Percentiles rank a stretch among this genome's conserved stretches.
These are phyloP conservation scores for Puccinia coronata DNA, from an alignment of 1,284 basidiomycete species.

Conservation along the genomic window DNA sequence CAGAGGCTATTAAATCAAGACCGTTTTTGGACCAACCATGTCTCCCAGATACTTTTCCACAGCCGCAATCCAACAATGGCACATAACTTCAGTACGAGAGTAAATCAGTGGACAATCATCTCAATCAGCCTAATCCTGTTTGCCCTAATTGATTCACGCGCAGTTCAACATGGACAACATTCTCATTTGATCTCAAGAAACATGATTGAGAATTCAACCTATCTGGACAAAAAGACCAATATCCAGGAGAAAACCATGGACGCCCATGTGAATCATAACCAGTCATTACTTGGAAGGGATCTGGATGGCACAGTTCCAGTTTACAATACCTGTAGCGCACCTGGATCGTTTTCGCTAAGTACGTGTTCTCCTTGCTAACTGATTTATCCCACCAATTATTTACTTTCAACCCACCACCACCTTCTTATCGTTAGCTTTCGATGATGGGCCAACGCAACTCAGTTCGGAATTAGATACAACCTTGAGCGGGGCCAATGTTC, in stretches of 20 bases:
- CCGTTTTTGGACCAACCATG: background rate
- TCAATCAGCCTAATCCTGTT: background rate
- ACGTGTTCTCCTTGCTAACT: background rate
- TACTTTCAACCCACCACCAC: background rate
- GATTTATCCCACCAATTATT: background rate
- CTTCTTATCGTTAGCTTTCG: constrained; percentile 26
- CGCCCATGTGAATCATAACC: background rate
- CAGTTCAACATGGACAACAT: background rate
- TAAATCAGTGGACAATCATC: background rate
- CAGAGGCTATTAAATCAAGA: background rate
- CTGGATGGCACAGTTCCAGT: background rate
- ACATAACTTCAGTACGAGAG: background rate
- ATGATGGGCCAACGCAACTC: constrained; percentile 39
- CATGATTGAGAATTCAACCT: background rate
- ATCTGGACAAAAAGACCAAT: background rate
- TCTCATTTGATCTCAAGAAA: background rate
- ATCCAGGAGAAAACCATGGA: background rate
- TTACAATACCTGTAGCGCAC: constrained; percentile 3
- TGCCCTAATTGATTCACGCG: background rate
- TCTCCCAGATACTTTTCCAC: background rate
- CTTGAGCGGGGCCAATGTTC: background rate
- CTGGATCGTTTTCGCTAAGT: constrained; percentile 4
- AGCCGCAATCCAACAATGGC: background rate
- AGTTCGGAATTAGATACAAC: constrained; percentile 22
- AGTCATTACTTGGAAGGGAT: background rate